Base-by-base conservation (phyloP, 129 eudicot genomes). In the Cynara cardunculus region DNA sequence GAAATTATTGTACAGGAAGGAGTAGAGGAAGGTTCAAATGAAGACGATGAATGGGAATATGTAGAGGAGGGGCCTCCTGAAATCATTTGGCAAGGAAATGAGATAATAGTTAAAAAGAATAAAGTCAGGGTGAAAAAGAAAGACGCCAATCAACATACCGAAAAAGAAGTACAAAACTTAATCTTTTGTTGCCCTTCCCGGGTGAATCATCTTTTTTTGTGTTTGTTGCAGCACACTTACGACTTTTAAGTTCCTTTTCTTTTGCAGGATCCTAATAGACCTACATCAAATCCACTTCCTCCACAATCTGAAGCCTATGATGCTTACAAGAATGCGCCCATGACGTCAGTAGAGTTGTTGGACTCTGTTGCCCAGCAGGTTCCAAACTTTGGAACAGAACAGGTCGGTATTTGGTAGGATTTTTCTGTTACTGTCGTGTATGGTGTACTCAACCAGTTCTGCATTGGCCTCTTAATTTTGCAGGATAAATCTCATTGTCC, bases 401-500 rank as follows among this genome's bases (percentile, higher is more conserved):
- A 92, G 89, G 99, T 89, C 31, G 71, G 85, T 46, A 59, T 83
- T 61, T 88, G 6, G 9, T 82, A 7, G 62, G 71, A 22, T 32
- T 53, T 69, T 12, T 82, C 18, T 73, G 80, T 69, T 69, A 25
- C 64, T 78, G 21, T 24, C 6, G 21, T 70, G 12, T 26, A 21
- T 75, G 16, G 35, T 59, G 81, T 34, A 49, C 78, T 76, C 27
- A 76, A 70, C 41, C 44, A 19, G 25, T 71, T 44, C 18, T 59
- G 6, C 34, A 41, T 11, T 78, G 28, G 44, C 19, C 16, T 77
- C 8, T 75, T 72, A 41, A 25, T 81, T 41, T 91, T 88, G 83
- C 92, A 96, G 99, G 99, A 96, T 85, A 96, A 96, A 86, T 93
- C 95, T 81, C 99, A 96, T 83, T 96, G 99, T 72, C 99, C 99